These are phyloP conservation scores for Diplodia corticola DNA, from an alignment of 2,329 filamentous ascomycete genomes.

Conservation along the genomic window DNA sequence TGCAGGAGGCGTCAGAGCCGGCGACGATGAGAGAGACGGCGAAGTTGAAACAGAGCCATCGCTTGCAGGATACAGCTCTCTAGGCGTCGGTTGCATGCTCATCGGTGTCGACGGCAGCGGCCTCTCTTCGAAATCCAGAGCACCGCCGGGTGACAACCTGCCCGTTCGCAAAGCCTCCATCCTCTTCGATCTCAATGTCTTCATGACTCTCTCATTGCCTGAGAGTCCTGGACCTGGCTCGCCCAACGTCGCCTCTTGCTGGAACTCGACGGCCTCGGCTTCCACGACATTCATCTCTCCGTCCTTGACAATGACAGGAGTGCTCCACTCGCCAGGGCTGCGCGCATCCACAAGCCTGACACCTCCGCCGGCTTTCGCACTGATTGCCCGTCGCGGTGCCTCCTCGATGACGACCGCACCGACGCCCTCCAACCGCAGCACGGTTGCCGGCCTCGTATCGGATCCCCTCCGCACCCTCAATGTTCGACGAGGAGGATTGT, in stretches of 20 bases:
- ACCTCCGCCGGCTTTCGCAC: constrained; percentile 9
- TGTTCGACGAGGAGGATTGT: background rate
- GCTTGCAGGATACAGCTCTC: constrained; percentile 31
- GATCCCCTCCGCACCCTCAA: background rate
- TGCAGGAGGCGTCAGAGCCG: background rate
- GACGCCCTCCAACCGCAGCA: constrained; percentile 10
- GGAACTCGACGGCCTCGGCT: background rate
- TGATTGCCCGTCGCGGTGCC: constrained; percentile 8
- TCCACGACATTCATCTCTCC: background rate
- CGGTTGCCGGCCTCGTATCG: background rate
- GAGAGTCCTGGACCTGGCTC: constrained; percentile 8
- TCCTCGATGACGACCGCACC: constrained; percentile 17
- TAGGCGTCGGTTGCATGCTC: constrained; percentile 35
- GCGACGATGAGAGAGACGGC: constrained; percentile 18
- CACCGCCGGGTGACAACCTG: background rate
- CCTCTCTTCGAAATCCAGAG: constrained; percentile 11
- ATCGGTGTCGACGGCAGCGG: constrained; percentile 30
- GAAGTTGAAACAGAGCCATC: constrained; percentile 4
- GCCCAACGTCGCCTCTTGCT: background rate
- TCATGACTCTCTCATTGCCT: constrained; percentile 4
- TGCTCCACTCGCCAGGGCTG: background rate
- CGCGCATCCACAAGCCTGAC: constrained; percentile 12
- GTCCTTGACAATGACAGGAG: background rate
- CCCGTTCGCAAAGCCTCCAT: constrained; percentile 15
- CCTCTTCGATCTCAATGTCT: constrained; percentile 12